Base-by-base conservation (phyloP, 257 asterid genomes). In the Fraxinus anomala region DNA sequence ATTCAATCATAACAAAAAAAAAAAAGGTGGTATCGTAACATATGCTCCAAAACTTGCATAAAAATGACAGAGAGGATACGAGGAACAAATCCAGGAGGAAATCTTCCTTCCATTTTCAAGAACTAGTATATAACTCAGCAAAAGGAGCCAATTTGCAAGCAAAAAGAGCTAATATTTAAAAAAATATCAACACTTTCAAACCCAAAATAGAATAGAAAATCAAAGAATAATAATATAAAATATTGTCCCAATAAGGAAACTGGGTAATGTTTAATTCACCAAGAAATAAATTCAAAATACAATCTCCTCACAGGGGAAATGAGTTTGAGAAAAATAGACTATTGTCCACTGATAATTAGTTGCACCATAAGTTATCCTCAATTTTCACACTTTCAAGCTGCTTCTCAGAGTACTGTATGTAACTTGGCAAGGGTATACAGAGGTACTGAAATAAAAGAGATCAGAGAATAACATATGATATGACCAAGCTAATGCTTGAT, bases 151-250 rank as follows among this genome's bases (percentile, higher is more conserved):
- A 37, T 37, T 61, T 7, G 68, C 30, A 23, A 23, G 13, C 13
- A 61, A 8, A 23, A 8, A 24, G 31, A 74, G 59, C 26, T 31
- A 72, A 34, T 23, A 63, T 7, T 70, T 36, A 24, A 75, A 1
- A 1, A 5, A 44, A 33, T 39, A 70, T 2, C 7, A 42, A 61
- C 14, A 61, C 26, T 23, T 59, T 0, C 12, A 54, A 17, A 33
- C n/a, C 3, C 13, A 26, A 61, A 61, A 61, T 47, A 63, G 17
- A 2, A 65, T 40, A 68, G 26, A 47, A 51, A 73, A 61, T 63
- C 24, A 19, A 68, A 24, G 49, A 63, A 37, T n/a, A 68, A 80
- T 14, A 80, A 21, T 71, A 75, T 1, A 37, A 40, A 51, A 11
- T 9, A 23, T 17, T 13, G 30, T 73, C 39, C 30, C 2, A 78